Evolutionary conservation across 2,329 filamentous ascomycete species (phyloP).

Genomic region (Beauveria australis): DNA sequence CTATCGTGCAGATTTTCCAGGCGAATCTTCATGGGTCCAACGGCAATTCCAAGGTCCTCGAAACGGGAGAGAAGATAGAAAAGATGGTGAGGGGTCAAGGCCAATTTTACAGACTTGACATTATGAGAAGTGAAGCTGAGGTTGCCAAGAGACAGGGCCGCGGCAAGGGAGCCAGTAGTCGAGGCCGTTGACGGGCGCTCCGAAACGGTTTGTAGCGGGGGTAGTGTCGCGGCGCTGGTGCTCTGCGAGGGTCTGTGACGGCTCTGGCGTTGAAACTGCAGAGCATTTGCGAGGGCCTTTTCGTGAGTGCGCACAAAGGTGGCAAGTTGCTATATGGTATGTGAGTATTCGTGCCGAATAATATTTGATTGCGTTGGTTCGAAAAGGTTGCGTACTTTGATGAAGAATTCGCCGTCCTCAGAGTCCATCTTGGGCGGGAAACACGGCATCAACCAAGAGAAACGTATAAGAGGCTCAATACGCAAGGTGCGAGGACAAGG

Average conservation of each 20-base stretch:
- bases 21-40: slow-evolving; percentile 93
- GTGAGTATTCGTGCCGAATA: slow-evolving; percentile 23
- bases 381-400: slow-evolving; percentile 55
- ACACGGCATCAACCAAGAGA: slow-evolving; percentile 22
- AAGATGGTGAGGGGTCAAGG: slow-evolving; percentile 89
- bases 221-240: slow-evolving; percentile 48
- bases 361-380: neutral
- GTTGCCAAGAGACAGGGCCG: slow-evolving; percentile 78
- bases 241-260: slow-evolving; percentile 64
- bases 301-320: slow-evolving; percentile 96
- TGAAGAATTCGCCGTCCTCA: slow-evolving; percentile 83
- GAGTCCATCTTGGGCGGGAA: slow-evolving; percentile 63
- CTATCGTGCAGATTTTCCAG: slow-evolving; percentile 91
- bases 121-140: slow-evolving; percentile 77
- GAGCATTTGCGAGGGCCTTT: slow-evolving; percentile 90
- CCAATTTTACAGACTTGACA: slow-evolving; percentile 83
- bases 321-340: slow-evolving; percentile 69
- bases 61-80: slow-evolving; percentile 95
- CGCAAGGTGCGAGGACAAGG: neutral
- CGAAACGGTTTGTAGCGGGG: slow-evolving; percentile 49
- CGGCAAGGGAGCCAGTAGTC: slow-evolving; percentile 66
- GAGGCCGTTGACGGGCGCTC: slow-evolving; percentile 59
- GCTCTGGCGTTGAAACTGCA: slow-evolving; percentile 67
- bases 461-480: neutral
- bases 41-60: slow-evolving; percentile 81